phyloP scores from a whole-genome alignment of 345 rosid genomes.

The Dimocarpus longan region DNA sequence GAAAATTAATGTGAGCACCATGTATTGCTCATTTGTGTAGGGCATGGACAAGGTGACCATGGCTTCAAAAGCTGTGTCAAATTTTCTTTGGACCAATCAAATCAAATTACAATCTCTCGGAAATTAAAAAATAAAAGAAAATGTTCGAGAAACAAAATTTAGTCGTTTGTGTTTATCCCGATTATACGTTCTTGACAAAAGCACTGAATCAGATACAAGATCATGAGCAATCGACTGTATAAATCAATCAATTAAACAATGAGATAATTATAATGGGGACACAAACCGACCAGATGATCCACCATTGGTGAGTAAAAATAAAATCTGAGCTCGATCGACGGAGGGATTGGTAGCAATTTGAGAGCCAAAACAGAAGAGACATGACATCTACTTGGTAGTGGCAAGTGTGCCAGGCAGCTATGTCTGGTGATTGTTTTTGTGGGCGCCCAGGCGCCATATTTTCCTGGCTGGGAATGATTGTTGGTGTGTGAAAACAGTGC shows the following conservation, averaged over 20 bases:
- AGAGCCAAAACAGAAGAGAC: neutral
- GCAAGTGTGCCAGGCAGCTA: neutral
- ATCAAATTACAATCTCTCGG: neutral
- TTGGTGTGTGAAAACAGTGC: neutral
- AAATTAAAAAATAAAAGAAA: neutral
- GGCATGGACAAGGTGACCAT: neutral
- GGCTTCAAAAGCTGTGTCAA: neutral
- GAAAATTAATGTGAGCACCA: neutral
- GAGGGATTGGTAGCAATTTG: neutral
- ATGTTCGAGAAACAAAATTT: neutral
- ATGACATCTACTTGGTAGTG: neutral
- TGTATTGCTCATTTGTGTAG: neutral
- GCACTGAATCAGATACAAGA: constrained; percentile 4
- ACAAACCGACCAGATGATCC: neutral
- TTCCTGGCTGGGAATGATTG: neutral
- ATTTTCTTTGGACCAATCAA: constrained; percentile 8
- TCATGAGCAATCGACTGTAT: neutral
- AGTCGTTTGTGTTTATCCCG: neutral
- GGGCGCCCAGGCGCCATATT: neutral
- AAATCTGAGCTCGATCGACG: neutral
- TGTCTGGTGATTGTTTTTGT: neutral
- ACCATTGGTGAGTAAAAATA: neutral
- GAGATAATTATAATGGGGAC: neutral
- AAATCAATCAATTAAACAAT: neutral
- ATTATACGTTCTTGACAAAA: neutral